A percentile compares a stretch with the other conserved stretches of the same genome.
Conservation (phyloP, 2,329 filamentous ascomycete species). For the Claviceps quebecensis region DNA sequence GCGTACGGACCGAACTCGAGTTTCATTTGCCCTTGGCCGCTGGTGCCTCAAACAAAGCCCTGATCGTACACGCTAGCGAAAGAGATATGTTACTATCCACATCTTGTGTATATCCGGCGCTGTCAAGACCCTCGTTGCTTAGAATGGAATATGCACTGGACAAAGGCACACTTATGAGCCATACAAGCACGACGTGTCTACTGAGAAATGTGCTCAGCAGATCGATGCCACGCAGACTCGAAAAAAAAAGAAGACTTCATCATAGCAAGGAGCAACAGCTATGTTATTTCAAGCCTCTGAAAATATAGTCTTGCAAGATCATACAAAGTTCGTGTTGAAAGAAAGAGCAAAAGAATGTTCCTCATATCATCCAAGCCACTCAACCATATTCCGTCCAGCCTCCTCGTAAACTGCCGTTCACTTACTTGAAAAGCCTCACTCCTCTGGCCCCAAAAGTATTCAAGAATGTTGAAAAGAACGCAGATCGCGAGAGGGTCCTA, state of each 20-base stretch:
- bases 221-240: not conserved
- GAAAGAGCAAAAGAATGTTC: not conserved
- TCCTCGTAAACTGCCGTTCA: not conserved
- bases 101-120: too few relatives aligned
- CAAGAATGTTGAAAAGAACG: not conserved
- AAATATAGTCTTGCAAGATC: constrained; percentile 4
- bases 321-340: constrained; percentile 7
- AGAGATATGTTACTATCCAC: too few relatives aligned
- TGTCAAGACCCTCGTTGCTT: too few relatives aligned
- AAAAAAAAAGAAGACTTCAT: not conserved
- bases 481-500: not conserved
- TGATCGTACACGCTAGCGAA: too few relatives aligned
- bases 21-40: too few relatives aligned
- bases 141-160: too few relatives aligned
- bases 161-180: too few relatives aligned
- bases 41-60: too few relatives aligned
- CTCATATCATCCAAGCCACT: constrained; percentile 1
- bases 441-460: not conserved
- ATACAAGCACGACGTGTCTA: too few relatives aligned
- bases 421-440: too few relatives aligned
- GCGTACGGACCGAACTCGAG: too few relatives aligned
- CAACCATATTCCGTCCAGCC: not conserved
- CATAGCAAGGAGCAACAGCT: constrained; percentile 2
- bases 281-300: not conserved
- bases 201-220: too few relatives aligned